Conservation (phyloP, 345 rosid genomes). For the Carallia brachiata region DNA sequence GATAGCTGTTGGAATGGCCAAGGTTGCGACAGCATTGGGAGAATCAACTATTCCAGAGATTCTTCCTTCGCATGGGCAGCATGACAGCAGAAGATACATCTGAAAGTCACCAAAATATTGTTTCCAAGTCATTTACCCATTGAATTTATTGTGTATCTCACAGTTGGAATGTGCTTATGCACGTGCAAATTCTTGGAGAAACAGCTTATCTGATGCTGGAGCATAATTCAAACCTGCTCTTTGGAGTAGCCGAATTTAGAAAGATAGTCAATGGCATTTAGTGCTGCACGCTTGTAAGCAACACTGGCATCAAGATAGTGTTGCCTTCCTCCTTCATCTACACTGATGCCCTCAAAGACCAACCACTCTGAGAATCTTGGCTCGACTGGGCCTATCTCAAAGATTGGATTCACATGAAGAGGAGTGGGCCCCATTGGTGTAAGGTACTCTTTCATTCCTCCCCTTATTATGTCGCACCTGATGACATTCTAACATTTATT, state of each 20-base stretch:
- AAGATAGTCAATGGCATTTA: slow-evolving; percentile 87
- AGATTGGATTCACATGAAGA: slow-evolving; percentile 89
- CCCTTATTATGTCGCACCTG: slow-evolving; percentile 82
- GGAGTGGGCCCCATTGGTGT: slow-evolving; percentile 93
- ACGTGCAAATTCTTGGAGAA: not conserved
- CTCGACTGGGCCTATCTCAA: slow-evolving; percentile 88
- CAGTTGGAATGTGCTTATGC: not conserved
- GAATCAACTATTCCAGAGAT: slow-evolving; percentile 70
- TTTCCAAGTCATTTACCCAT: slow-evolving; percentile 5
- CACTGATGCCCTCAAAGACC: slow-evolving; percentile 92
- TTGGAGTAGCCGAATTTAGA: slow-evolving; percentile 91
- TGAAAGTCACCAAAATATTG: slow-evolving; percentile 22
- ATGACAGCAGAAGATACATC: slow-evolving; percentile 78
- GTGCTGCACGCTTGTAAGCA: slow-evolving; percentile 84
- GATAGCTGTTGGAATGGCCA: slow-evolving; percentile 77
- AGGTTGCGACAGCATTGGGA: slow-evolving; percentile 85
- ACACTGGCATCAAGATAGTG: slow-evolving; percentile 70
- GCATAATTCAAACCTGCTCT: slow-evolving; percentile 60
- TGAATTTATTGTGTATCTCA: not conserved
- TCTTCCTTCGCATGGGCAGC: slow-evolving; percentile 96
- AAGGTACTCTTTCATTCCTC: slow-evolving; percentile 88
- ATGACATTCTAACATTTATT: not conserved
- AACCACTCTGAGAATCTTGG: slow-evolving; percentile 95
- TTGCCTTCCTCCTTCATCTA: slow-evolving; percentile 79
- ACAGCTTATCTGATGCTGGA: not conserved